These are phyloP conservation scores for Theileria equi DNA, from an alignment of 169 alveolate species.

Conservation along the genomic window DNA sequence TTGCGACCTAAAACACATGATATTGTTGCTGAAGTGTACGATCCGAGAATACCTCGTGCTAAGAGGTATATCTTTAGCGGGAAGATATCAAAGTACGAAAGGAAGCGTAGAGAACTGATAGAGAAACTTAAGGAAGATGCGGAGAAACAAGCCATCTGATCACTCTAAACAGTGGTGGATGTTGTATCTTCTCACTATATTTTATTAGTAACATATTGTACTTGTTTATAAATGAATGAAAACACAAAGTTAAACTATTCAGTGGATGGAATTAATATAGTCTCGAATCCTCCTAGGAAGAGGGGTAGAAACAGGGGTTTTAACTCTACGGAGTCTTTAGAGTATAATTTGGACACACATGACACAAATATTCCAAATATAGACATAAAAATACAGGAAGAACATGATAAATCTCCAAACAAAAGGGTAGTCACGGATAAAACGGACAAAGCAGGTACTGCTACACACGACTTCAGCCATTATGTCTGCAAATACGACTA, in stretches of 20 bases:
- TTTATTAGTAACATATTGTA: background rate
- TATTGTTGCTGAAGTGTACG: conserved; percentile 70
- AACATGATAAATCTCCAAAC: too few species aligned
- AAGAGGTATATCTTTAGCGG: conserved; percentile 70
- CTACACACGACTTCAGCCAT: too few species aligned
- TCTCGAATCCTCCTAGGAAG: conserved; percentile 29
- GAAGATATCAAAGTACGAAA: conserved; percentile 70
- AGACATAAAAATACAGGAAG: too few species aligned
- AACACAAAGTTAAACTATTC: too few species aligned
- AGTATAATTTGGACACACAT: too few species aligned
- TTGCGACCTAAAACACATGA: conserved; percentile 71
- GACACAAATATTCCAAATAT: too few species aligned
- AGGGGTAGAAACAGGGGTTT: conserved; percentile 2
- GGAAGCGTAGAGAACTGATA: conserved; percentile 39
- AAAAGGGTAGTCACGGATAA: too few species aligned
- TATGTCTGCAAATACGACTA: conserved; percentile 61
- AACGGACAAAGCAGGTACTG: too few species aligned
- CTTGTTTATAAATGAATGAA: background rate
- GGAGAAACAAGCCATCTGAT: background rate
- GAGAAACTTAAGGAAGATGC: conserved; percentile 17
- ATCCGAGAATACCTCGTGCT: conserved; percentile 73
- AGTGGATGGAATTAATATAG: conserved; percentile 12
- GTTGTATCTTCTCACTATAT: background rate
- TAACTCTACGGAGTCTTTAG: too few species aligned
- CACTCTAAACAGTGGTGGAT: too few species aligned